Percentiles rank a stretch among this genome's conserved stretches.
Evolutionary conservation across 306 rosid species (phyloP).

Genomic region (Hylodesmum podocarpum): DNA sequence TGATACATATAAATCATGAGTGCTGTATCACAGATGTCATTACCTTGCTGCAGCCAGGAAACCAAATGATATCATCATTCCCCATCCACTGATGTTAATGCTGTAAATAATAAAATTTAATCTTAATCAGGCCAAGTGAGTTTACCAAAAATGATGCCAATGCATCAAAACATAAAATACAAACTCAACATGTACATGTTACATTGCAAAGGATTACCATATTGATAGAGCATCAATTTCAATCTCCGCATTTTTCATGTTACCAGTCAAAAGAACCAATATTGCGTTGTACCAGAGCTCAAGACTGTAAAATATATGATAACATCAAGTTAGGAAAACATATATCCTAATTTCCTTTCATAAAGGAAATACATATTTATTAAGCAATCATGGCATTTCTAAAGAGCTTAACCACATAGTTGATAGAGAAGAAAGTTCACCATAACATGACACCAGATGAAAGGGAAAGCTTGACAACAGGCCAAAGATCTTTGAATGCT

Average conservation of each 20-base stretch:
- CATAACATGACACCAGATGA: conserved; percentile 57
- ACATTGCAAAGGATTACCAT: conserved; percentile 37
- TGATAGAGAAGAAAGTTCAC: conserved; percentile 29
- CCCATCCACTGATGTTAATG: conserved; percentile 59
- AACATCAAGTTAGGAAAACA: not conserved
- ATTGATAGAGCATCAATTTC: conserved; percentile 55
- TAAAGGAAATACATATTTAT: too few relatives aligned
- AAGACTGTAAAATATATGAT: conserved; percentile 30
- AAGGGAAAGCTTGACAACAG: conserved; percentile 58
- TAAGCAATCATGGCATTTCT: not conserved
- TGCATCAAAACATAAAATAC: too few relatives aligned
- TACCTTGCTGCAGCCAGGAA: conserved; percentile 54
- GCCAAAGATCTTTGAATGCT: conserved; percentile 56
- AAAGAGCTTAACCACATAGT: not conserved
- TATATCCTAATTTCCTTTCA: too few relatives aligned
- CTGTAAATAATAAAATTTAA: conserved; percentile 23
- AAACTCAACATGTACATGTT: not conserved
- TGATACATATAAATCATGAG: too few relatives aligned
- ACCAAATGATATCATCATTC: conserved; percentile 57
- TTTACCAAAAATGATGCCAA: too few relatives aligned
- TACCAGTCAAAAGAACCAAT: conserved; percentile 50
- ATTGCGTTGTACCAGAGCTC: conserved; percentile 59
- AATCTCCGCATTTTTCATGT: conserved; percentile 48
- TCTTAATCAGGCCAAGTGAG: not conserved
- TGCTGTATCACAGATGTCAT: too few relatives aligned